Base-by-base conservation (phyloP, 1,284 basidiomycete species). In the Stereum hirsutum region DNA sequence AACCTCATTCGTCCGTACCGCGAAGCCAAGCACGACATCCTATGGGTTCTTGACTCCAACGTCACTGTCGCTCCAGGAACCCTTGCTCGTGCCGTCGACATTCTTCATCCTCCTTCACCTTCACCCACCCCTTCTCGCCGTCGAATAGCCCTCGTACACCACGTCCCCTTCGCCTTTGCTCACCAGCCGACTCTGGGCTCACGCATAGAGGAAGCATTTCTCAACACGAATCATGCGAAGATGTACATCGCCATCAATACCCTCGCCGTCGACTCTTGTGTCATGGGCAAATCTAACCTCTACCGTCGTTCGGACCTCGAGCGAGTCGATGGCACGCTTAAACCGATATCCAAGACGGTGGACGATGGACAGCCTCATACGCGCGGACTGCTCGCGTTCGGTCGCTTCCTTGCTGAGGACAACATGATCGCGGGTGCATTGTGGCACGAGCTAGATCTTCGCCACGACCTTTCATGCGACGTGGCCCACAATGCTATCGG, bases 181-280 rank as follows among this genome's bases (percentile, higher is more conserved):
- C 72, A 75, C 58, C 72, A 79, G 58, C 63, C 66, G 30, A 64
- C 64, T 52, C 66, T 90, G 46, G 96, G 94, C 0, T 85, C 92
- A 12, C 72, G 80, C 46, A 73, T 99, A 28, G 96, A 99, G 63
- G 86, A 91, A 47, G 91, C 89, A 1, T 99, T 97, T 59, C 68
- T 99, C 40, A 96, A 95, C 59, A 95, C 92, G 4, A 97, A 92
- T 42, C 96, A 99, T 57, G 95, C 95, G 12, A 98, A 96, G 63
- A 99, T 99, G 95, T 99, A 99, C 57, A 74, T 98, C 42, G 93
- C 93, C 7, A 91, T 99, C 61, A 96, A 96, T 62, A 71, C 81
- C 0, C 67, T 88, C 38, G 84, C 82, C 4, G 66, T 97, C 45
- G 96, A 97, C 42, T 95, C 91, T 0, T 99, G 96, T 60, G 91